A percentile compares a stretch with the other conserved stretches of the same genome.
These are phyloP conservation scores for Warburgia ugandensis DNA, from an alignment of 164 flowering plant species.

Conservation along the genomic window DNA sequence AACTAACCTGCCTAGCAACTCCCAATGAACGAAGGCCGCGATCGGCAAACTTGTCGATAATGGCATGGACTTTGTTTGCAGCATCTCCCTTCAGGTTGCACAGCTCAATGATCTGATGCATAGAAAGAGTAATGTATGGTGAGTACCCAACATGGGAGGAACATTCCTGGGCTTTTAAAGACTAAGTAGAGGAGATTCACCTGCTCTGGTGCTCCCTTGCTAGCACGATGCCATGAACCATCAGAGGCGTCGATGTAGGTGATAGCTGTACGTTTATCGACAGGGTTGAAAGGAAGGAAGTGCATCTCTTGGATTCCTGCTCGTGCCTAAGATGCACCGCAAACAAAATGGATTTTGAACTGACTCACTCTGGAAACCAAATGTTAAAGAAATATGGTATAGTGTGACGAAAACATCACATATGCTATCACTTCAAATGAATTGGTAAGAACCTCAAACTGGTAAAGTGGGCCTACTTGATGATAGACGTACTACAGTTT, in stretches of 20 bases:
- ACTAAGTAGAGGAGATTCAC: constrained; percentile 1
- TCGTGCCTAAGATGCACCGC: too few species aligned
- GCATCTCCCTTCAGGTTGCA: constrained; percentile 48
- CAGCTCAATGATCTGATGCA: constrained; percentile 58
- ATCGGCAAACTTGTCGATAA: constrained; percentile 54
- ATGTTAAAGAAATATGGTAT: not conserved
- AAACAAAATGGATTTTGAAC: not conserved
- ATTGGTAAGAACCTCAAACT: not conserved
- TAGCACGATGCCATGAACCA: constrained; percentile 34
- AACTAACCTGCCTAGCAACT: constrained; percentile 51
- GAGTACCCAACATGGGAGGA: not conserved
- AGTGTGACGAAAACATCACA: too few species aligned
- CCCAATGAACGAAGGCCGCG: constrained; percentile 82
- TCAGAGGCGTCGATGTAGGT: constrained; percentile 29
- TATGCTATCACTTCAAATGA: not conserved
- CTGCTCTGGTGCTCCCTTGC: constrained; percentile 47
- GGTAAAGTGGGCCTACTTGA: not conserved
- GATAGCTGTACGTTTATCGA: constrained; percentile 42
- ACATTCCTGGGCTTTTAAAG: not conserved
- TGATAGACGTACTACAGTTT: not conserved
- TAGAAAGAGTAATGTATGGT: not conserved
- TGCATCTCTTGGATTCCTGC: constrained; percentile 40
- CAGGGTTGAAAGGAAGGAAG: too few species aligned
- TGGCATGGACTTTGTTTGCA: constrained; percentile 34
- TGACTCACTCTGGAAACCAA: not conserved